Evolutionary conservation across 2,329 filamentous ascomycete species (phyloP), one percentile per base, ranked within the genome.

Genomic region (Talaromyces amestolkiae): DNA sequence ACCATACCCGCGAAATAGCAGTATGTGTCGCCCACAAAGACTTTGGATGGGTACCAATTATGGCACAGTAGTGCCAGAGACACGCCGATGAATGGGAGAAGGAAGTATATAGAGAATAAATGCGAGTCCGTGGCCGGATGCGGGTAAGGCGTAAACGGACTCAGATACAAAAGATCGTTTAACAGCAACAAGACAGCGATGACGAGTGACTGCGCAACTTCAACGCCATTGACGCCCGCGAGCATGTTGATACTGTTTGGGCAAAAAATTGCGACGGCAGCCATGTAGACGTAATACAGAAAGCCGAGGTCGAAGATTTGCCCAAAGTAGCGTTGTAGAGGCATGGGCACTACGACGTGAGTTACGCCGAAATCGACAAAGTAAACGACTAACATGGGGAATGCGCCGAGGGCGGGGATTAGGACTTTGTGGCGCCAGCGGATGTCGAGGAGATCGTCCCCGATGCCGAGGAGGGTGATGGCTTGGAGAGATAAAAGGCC

Each of bases 1-100:
- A 98, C 91, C 93, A 99, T 99, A 70, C 95, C 95, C 0, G 95
- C 95, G 78, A 99, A 97, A 81, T 99, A 99, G 85, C 95, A 99
- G 84, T 98, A 99, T 3, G 95, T 99, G 79, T 99, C 95, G 64
- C 95, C 95, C 10, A 98, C 94, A 74, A 99, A 99, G 10, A 98
- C 95, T 72, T 88, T 89, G 27, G 94, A 92, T 0, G 95, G 95
- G 75, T 93, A 99, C 91, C 93, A 96, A 79, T 99, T 99, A 82
- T 99, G 93, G 76, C 81, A 87, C 74, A 95, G 86, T 17, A 99
- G 85, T 9, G 95, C 95, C 60, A 91, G 79, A 8, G 93, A 97
- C 63, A 97, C 95, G 59, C 93, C 95, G 67, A 98, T 86, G 82
- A 98, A 98, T 17, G 95, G 95, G 17, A 98, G 85, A 49, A 99